phyloP scores from a whole-genome alignment of 257 asterid species.

The Nicotiana otophora region DNA sequence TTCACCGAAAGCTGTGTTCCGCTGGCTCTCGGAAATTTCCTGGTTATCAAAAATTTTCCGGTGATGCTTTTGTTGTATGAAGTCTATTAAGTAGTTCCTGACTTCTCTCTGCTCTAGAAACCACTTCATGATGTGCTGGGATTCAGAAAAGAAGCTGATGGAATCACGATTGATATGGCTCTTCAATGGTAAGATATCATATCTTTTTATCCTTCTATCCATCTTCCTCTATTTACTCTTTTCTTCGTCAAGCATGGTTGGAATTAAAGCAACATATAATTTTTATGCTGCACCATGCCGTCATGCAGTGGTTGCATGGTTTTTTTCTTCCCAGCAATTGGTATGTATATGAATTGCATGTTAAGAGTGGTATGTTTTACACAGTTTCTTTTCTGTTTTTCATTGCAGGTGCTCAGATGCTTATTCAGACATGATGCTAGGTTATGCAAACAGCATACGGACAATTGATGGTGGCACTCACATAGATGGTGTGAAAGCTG shows the following conservation, averaged over 20 bases:
- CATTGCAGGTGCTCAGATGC: conserved; percentile 85
- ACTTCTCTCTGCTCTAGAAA: conserved; percentile 47
- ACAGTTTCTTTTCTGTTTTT: conserved; percentile 10
- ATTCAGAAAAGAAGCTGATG: conserved; percentile 72
- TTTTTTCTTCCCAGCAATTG: not conserved
- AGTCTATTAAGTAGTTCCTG: conserved; percentile 20
- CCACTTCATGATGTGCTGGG: conserved; percentile 86
- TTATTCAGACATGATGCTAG: conserved; percentile 83
- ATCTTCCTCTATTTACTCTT: not conserved
- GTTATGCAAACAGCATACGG: conserved; percentile 97
- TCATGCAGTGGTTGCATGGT: not conserved
- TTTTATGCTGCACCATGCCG: not conserved
- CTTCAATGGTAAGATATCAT: conserved; percentile 71
- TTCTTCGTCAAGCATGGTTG: not conserved
- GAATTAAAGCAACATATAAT: not conserved
- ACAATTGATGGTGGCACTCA: conserved; percentile 98
- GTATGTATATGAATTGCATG: not conserved
- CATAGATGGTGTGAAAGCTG: conserved; percentile 87
- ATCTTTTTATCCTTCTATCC: conserved; percentile 9
- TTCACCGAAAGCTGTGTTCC: not conserved
- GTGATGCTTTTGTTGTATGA: not conserved
- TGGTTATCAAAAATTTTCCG: not conserved
- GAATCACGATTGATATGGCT: conserved; percentile 66
- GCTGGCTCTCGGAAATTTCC: not conserved
- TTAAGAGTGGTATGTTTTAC: conserved; percentile 10